phyloP scores from a whole-genome alignment of 208 protist genomes.

The Leishmania tropica region DNA sequence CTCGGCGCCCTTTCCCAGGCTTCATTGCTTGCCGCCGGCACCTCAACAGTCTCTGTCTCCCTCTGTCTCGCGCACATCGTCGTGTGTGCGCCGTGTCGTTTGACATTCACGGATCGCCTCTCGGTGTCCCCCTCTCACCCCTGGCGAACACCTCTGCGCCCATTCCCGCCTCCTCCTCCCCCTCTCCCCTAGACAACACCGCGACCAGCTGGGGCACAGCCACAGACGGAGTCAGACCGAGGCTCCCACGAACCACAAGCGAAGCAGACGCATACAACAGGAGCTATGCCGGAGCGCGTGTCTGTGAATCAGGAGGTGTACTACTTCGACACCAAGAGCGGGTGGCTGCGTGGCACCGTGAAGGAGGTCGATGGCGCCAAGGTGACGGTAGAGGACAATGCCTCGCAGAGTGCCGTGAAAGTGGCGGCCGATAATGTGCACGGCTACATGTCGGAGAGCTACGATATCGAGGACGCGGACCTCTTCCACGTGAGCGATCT shows the following conservation, averaged over 20 bases:
- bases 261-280: not conserved
- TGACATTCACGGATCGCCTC: not conserved
- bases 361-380: slow-evolving; percentile 45
- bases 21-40: not conserved
- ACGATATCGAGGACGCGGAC: slow-evolving; percentile 69
- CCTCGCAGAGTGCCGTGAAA: slow-evolving; percentile 27
- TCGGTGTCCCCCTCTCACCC: not conserved
- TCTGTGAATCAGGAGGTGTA: slow-evolving; percentile 81
- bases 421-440: slow-evolving; percentile 56
- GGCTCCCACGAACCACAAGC: too few species aligned
- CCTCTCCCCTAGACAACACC: not conserved
- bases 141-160: not conserved
- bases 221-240: not conserved
- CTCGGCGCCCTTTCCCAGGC: not conserved
- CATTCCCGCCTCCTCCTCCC: not conserved
- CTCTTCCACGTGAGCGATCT: slow-evolving; percentile 91
- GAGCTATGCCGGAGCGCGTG: slow-evolving; percentile 64
- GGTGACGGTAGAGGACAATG: slow-evolving; percentile 50
- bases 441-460: slow-evolving; percentile 78
- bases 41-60: not conserved
- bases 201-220: too few species aligned
- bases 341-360: slow-evolving; percentile 77
- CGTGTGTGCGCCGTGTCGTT: not conserved
- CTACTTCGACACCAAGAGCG: slow-evolving; percentile 68
- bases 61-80: not conserved